Evolutionary conservation across 495 filamentous ascomycete genomes (phyloP).

Genomic region (Hypoxylon crocopeplum): DNA sequence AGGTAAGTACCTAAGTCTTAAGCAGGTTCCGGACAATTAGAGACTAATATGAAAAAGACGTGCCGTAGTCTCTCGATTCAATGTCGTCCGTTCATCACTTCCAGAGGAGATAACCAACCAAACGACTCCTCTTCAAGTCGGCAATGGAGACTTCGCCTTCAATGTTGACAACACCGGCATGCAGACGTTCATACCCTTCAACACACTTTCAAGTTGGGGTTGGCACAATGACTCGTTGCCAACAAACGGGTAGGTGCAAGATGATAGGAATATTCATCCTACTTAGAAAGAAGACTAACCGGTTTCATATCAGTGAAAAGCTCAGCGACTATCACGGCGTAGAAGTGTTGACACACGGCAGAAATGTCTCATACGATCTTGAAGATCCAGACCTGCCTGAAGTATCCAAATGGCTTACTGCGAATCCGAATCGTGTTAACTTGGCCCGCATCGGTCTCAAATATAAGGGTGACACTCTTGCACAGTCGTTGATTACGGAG

Average conservation of each 20-base stretch:
- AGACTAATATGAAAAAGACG: constrained; percentile 11
- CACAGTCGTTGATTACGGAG: constrained; percentile 32
- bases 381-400: constrained; percentile 47
- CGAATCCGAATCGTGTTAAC: constrained; percentile 54
- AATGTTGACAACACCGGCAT: constrained; percentile 59
- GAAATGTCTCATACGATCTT: constrained; percentile 49
- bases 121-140: constrained; percentile 58
- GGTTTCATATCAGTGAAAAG: constrained; percentile 14
- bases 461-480: constrained; percentile 44
- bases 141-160: constrained; percentile 62
- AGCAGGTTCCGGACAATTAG: neutral
- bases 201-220: constrained; percentile 53
- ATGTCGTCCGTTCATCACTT: constrained; percentile 20
- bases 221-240: constrained; percentile 54
- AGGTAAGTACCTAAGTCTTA: constrained; percentile 5
- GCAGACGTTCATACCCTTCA: constrained; percentile 60
- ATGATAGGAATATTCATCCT: neutral
- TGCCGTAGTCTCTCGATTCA: constrained; percentile 27
- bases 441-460: constrained; percentile 54
- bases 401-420: constrained; percentile 51
- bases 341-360: constrained; percentile 45
- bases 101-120: constrained; percentile 30
- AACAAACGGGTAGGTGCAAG: constrained; percentile 23
- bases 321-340: constrained; percentile 38
- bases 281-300: neutral